Base-by-base conservation (phyloP, 2,329 filamentous ascomycete species). In the Colletotrichum sojae region DNA sequence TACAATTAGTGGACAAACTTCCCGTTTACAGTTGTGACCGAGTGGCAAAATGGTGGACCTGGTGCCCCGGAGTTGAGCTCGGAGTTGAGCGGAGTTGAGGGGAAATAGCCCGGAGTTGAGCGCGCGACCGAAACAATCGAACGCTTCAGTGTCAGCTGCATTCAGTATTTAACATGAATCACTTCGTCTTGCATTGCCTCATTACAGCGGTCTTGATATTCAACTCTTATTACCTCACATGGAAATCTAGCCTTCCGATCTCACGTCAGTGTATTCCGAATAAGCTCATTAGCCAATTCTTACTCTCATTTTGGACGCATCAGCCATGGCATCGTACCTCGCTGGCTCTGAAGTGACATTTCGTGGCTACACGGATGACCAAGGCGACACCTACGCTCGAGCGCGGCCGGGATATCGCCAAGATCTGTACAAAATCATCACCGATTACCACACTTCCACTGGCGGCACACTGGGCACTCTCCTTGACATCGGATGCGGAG, bases 401-500 rank as follows among this genome's bases (percentile, higher is more conserved):
- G 62, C 72, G 58, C 83, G 86, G 2, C 74, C 63, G 1, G 74
- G 78, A 56, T 89, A 89, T 73, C 77, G 82, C 55, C 72, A 77
- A 0, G 73, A 72, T 5, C 76, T 90, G 20, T 88, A 87, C 76
- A 67, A 84, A 3, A 72, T 74, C 43, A 79, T 90, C 59, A 54
- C 86, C 6, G 71, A 80, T 16, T 79, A 84, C 59, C 88, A 90
- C 71, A 76, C 73, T 1, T 77, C 81, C 1, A 83, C 81, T 0
- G 83, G 83, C 25, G 86, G 85, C 12, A 60, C 79, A 12, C 72
- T 84, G 18, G 73, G 78, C 31, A 78, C 76, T 3, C 70, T 88
- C 0, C 73, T 89, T 10, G 88, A 90, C 69, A 76, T 90, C 5
- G 88, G 88, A 45, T 89, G 86, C 73, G 88, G 88, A 0, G 87